Evolutionary conservation across 2,329 filamentous ascomycete genomes (phyloP), one percentile per base, ranked within the genome.

Genomic region (Fusarium sp.): DNA sequence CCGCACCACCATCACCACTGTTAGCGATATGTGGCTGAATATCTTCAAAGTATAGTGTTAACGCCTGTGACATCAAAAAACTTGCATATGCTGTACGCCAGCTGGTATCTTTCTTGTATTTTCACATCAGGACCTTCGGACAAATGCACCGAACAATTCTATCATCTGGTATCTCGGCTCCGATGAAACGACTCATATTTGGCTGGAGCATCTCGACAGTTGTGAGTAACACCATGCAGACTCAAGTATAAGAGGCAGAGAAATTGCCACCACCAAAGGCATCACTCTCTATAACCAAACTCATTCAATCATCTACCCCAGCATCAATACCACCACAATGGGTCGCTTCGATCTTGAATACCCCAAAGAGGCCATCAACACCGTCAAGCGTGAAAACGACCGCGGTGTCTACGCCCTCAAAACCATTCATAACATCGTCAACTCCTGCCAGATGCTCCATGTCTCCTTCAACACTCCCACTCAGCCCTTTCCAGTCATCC

Each of bases 371-470:
- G 80, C 84, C 28, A 84, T 84, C 71, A 92, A 89, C 79, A 91
- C 87, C 26, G 86, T 92, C 68, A 92, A 92, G 70, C 86, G 91
- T 26, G 87, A 91, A 73, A 87, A 87, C 71, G 83, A 87, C 64
- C 84, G 88, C 81, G 91, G 88, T 49, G 85, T 85, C 50, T 97
- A 97, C 76, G 89, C 93, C 58, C 85, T 91, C 50, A 83, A 88
- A 47, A 88, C 89, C 10, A 93, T 97, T 75, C 92, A 97, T 78
- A 77, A 80, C 60, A 91, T 97, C 74, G 83, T 97, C 79, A 94
- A 95, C 80, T 84, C 84, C 21, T 87, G 87, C n/a, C 89, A 88
- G 37, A 86, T 97, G 49, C 84, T 96, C 18, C 91, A 97, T 80
- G 89, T 97, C 73, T 93, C 93, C 68, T 97, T 97, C 84, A 88